Percentiles rank a stretch among this genome's conserved stretches.
Conservation (phyloP, 257 asterid species). For the Penstemon eatonii region DNA sequence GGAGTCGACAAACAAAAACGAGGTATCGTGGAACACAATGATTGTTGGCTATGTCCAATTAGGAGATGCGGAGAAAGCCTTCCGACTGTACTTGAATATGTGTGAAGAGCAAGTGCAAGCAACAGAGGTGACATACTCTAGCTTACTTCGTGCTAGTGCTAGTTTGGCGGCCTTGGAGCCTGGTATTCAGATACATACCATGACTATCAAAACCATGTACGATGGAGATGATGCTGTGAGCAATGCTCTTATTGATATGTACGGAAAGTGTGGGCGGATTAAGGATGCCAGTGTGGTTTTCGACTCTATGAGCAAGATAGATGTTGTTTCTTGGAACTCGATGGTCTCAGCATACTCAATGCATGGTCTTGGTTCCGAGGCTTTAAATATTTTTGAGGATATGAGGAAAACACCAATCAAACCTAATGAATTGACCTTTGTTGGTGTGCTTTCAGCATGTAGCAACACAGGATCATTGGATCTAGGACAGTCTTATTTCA, state of each 20-base stretch:
- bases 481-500: constrained; percentile 60
- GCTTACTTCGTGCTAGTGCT: constrained; percentile 83
- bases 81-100: constrained; percentile 60
- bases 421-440: constrained; percentile 76
- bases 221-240: constrained; percentile 65
- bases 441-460: constrained; percentile 91
- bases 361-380: constrained; percentile 85
- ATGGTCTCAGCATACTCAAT: constrained; percentile 87
- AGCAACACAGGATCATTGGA: constrained; percentile 84
- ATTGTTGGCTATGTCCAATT: constrained; percentile 76
- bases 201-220: constrained; percentile 60
- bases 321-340: constrained; percentile 81
- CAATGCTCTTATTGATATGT: constrained; percentile 90
- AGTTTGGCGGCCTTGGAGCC: constrained; percentile 74
- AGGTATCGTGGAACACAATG: constrained; percentile 90
- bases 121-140: constrained; percentile 83
- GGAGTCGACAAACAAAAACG: constrained; percentile 55
- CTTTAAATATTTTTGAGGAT: constrained; percentile 59
- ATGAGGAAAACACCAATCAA: constrained; percentile 54
- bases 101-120: constrained; percentile 50
- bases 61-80: constrained; percentile 75
- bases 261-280: constrained; percentile 84
- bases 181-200: constrained; percentile 74
- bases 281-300: constrained; percentile 70
- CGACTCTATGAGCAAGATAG: constrained; percentile 50